A percentile compares a stretch with the other conserved stretches of the same genome.
phyloP scores from a whole-genome alignment of 345 rosid genomes.

The Xanthoceras sorbifolium region DNA sequence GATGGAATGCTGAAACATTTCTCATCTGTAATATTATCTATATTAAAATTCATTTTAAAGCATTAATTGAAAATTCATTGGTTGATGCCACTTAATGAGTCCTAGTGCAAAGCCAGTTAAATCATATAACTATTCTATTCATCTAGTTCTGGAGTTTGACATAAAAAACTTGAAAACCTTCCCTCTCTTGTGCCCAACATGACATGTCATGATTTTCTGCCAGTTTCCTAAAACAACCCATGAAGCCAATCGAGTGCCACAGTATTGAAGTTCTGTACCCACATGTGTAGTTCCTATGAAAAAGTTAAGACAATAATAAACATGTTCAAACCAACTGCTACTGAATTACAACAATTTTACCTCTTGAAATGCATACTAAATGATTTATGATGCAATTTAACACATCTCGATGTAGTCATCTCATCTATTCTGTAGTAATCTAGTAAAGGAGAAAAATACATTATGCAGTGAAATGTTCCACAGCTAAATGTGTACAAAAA shows the following conservation, averaged over 20 bases:
- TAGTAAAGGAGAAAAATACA: not conserved
- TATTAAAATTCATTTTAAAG: too few relatives aligned
- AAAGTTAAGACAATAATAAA: too few relatives aligned
- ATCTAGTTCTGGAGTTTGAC: not conserved
- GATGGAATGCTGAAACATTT: too few relatives aligned
- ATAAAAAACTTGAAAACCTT: not conserved
- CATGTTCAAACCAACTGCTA: not conserved
- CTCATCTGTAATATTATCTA: too few relatives aligned
- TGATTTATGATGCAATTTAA: too few relatives aligned
- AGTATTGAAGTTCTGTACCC: not conserved
- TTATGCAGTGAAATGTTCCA: not conserved
- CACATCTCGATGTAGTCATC: too few relatives aligned
- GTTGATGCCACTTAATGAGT: not conserved
- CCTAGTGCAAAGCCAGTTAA: not conserved
- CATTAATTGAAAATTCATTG: too few relatives aligned
- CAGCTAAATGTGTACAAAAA: too few relatives aligned
- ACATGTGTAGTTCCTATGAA: not conserved
- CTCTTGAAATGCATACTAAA: not conserved
- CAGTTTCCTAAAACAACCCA: not conserved
- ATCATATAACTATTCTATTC: not conserved
- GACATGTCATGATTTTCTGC: not conserved
- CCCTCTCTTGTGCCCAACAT: not conserved
- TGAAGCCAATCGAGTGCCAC: not conserved
- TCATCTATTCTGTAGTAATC: not conserved
- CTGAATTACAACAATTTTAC: not conserved